These are phyloP conservation scores for Saccharomycopsis sp. DNA, from an alignment of 805 yeast species.

Conservation along the genomic window DNA sequence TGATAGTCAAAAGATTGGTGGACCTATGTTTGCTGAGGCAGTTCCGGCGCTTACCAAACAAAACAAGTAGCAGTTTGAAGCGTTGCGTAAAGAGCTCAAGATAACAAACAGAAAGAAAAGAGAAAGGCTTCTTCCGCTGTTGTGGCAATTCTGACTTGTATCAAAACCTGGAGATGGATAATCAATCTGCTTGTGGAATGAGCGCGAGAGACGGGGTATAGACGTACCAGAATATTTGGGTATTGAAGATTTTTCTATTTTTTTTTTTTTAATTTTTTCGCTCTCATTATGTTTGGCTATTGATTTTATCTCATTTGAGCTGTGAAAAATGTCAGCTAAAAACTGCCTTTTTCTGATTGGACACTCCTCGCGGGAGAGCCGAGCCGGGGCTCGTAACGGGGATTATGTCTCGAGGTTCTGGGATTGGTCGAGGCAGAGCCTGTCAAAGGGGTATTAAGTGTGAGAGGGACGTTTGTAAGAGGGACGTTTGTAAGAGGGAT, in stretches of 20 bases:
- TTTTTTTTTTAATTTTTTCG: not conserved
- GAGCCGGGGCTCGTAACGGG: not conserved
- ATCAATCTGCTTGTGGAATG: not conserved
- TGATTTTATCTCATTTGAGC: not conserved
- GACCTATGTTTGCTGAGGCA: not conserved
- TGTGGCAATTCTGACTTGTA: not conserved
- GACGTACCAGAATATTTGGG: not conserved
- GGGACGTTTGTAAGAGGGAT: too few relatives aligned
- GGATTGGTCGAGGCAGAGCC: not conserved
- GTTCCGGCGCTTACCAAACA: not conserved
- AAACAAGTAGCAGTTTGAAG: not conserved
- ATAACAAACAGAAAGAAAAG: not conserved
- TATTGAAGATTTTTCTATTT: not conserved
- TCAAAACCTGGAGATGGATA: not conserved
- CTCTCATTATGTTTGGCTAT: too few relatives aligned
- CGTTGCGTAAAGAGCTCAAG: too few relatives aligned
- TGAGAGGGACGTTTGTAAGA: too few relatives aligned
- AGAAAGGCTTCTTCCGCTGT: not conserved
- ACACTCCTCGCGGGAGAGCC: not conserved
- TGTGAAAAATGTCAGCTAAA: constrained; percentile 3
- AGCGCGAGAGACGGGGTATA: not conserved
- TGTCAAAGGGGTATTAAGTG: too few relatives aligned
- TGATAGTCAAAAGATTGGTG: too few relatives aligned
- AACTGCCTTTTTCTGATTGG: not conserved
- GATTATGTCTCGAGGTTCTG: too few relatives aligned